Evolutionary conservation across 805 yeast genomes (phyloP).

Genomic region (Kodamaea lidongshanica): DNA sequence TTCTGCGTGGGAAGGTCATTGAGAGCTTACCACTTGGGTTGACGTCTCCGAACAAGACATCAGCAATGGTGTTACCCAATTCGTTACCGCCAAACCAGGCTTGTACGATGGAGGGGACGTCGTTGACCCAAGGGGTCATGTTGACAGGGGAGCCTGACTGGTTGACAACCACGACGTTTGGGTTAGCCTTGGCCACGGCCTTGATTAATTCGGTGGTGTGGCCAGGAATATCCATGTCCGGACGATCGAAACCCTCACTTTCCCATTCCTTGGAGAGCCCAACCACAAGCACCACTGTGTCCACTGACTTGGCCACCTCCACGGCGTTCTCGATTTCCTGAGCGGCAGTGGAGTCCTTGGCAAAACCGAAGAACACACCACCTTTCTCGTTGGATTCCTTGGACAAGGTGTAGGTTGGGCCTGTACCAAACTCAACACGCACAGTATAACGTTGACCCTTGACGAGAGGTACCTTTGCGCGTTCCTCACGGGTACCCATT

Average conservation of each 20-base stretch:
- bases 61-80: slow-evolving; percentile 55
- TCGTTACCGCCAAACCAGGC: slow-evolving; percentile 58
- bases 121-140: slow-evolving; percentile 41
- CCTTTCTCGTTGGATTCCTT: slow-evolving; percentile 16
- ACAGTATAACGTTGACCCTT: slow-evolving; percentile 42
- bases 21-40: slow-evolving; percentile 58
- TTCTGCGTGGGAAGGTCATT: slow-evolving; percentile 46
- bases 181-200: slow-evolving; percentile 41
- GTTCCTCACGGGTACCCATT: slow-evolving; percentile 50
- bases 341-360: slow-evolving; percentile 15
- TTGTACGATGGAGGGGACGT: slow-evolving; percentile 42
- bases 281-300: slow-evolving; percentile 46
- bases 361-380: slow-evolving; percentile 21
- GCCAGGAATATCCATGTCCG: slow-evolving; percentile 46
- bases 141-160: slow-evolving; percentile 60
- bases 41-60: slow-evolving; percentile 51
- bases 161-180: slow-evolving; percentile 46
- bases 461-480: slow-evolving; percentile 30
- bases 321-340: slow-evolving; percentile 35
- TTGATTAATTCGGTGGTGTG: slow-evolving; percentile 39
- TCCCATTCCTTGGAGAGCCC: slow-evolving; percentile 55
- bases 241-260: slow-evolving; percentile 54
- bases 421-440: slow-evolving; percentile 46
- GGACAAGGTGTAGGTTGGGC: slow-evolving; percentile 29
- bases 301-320: slow-evolving; percentile 44